Evolutionary conservation across 2,329 filamentous ascomycete genomes (phyloP).

Genomic region (Neoscytalidium dimidiatum): DNA sequence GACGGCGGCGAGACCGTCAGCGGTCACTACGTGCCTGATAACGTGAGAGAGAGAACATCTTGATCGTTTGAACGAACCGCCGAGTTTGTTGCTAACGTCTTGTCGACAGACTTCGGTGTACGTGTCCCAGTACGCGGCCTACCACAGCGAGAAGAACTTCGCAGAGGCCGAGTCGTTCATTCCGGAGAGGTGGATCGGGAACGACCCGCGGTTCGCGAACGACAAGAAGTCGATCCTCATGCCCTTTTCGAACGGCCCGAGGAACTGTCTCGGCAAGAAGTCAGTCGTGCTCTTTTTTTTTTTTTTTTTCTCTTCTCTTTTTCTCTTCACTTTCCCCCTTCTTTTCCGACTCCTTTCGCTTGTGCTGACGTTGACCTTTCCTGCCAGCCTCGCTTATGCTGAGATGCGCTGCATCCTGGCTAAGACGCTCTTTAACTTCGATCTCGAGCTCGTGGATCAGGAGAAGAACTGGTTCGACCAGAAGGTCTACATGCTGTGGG

Average conservation of each 20-base stretch:
- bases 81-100: no score
- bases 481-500: constrained; percentile 35
- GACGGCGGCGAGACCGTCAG: constrained; percentile 39
- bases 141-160: constrained; percentile 36
- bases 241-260: constrained; percentile 38
- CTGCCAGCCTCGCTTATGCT: constrained; percentile 33
- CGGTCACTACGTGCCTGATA: constrained; percentile 40
- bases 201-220: constrained; percentile 25
- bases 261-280: constrained; percentile 40
- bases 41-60: constrained; percentile 26
- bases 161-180: constrained; percentile 33
- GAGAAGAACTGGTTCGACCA: constrained; percentile 43
- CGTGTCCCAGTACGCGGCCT: constrained; percentile 32
- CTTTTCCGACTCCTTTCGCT: neutral
- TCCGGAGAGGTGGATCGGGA: constrained; percentile 38
- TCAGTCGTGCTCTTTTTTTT: constrained; percentile 24
- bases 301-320: neutral
- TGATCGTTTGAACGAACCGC: no score
- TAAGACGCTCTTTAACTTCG: constrained; percentile 43
- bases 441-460: constrained; percentile 34
- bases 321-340: neutral
- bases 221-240: constrained; percentile 33
- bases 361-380: constrained; percentile 21
- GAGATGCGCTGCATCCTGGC: constrained; percentile 43
- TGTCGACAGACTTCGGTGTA: constrained; percentile 29